phyloP scores from a whole-genome alignment of 2,329 filamentous ascomycete species.

The Alternaria conjuncta region DNA sequence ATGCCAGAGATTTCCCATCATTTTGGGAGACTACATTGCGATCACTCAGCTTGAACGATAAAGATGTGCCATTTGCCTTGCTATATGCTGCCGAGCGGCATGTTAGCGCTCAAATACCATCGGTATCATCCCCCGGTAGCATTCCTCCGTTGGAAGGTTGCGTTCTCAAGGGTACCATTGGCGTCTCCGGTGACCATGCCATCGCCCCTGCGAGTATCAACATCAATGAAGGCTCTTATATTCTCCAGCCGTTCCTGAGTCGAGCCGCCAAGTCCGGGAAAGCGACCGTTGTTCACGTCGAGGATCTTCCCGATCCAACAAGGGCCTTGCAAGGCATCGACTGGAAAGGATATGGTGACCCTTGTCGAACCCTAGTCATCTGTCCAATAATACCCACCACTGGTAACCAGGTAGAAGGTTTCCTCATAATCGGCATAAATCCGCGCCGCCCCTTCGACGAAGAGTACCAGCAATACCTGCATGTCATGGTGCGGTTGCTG shows the following conservation, averaged over 20 bases:
- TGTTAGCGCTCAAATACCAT: slow-evolving; percentile 16
- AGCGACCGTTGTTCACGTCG: slow-evolving; percentile 36
- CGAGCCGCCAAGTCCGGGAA: slow-evolving; percentile 34
- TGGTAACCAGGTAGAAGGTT: slow-evolving; percentile 45
- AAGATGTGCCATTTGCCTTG: slow-evolving; percentile 43
- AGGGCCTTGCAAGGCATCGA: slow-evolving; percentile 34
- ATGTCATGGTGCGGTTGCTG: slow-evolving; percentile 46
- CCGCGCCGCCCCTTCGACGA: slow-evolving; percentile 48
- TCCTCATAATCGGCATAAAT: slow-evolving; percentile 50
- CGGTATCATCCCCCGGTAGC: slow-evolving; percentile 25
- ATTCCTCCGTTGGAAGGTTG: slow-evolving; percentile 18
- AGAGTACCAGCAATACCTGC: slow-evolving; percentile 48
- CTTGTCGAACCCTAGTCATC: slow-evolving; percentile 42
- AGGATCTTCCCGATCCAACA: slow-evolving; percentile 36
- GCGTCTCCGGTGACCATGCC: slow-evolving; percentile 28
- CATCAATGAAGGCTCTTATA: slow-evolving; percentile 23
- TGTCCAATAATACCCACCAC: slow-evolving; percentile 47
- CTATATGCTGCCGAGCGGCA: slow-evolving; percentile 30
- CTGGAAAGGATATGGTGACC: slow-evolving; percentile 46
- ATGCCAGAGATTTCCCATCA: slow-evolving; percentile 69
- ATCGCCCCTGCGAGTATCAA: slow-evolving; percentile 37
- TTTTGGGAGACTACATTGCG: slow-evolving; percentile 74
- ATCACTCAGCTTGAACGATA: slow-evolving; percentile 73
- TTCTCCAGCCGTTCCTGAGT: slow-evolving; percentile 34
- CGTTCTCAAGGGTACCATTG: slow-evolving; percentile 34